Evolutionary conservation across 164 flowering plant genomes (phyloP).

Genomic region (Houttuynia cordata): DNA sequence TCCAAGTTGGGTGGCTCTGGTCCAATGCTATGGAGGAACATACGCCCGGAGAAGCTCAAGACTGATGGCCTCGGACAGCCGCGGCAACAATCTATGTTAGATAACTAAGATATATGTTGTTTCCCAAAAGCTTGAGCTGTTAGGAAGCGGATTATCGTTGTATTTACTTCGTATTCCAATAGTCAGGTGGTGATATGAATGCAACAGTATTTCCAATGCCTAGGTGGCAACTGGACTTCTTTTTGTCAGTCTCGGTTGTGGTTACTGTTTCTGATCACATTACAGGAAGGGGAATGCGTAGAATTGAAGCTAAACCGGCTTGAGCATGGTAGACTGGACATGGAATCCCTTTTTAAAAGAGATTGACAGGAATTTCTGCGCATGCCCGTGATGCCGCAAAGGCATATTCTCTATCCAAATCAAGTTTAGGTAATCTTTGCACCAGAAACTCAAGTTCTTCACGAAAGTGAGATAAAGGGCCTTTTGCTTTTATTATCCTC

Average conservation of each 20-base stretch:
- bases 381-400: not conserved
- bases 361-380: not conserved
- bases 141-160: too few relatives aligned
- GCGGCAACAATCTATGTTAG: too few relatives aligned
- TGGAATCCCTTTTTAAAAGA: too few relatives aligned
- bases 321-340: not conserved
- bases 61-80: not conserved
- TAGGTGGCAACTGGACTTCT: too few relatives aligned
- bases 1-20: not conserved
- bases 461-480: not conserved
- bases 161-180: too few relatives aligned
- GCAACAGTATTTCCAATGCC: too few relatives aligned
- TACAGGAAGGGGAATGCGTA: not conserved
- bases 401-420: not conserved
- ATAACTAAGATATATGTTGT: too few relatives aligned
- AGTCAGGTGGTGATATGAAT: too few relatives aligned
- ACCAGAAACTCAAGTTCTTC: not conserved
- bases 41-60: not conserved
- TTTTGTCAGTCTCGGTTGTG: not conserved
- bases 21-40: not conserved
- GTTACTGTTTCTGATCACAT: not conserved
- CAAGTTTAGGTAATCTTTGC: not conserved
- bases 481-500: too few relatives aligned
- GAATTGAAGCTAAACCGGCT: not conserved
- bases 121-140: too few relatives aligned